Evolutionary conservation across 177 flowering plant species (phyloP).

Genomic region (Vitis hybrid): DNA sequence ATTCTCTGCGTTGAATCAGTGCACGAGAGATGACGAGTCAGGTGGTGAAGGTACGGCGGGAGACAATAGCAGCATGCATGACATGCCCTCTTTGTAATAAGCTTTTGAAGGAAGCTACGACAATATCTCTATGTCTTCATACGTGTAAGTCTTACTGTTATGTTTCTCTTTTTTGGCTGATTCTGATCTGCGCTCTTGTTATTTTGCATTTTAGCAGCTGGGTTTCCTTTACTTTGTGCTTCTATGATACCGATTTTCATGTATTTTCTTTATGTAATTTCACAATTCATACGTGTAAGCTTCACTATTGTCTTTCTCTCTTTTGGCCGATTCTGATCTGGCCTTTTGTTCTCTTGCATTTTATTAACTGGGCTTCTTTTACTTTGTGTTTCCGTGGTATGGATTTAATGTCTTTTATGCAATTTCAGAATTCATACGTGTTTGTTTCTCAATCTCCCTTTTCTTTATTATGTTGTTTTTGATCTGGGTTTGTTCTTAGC

Average conservation of each 20-base stretch:
- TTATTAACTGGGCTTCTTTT: neutral
- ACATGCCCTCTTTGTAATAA: slow-evolving; percentile 86
- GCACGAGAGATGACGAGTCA: slow-evolving; percentile 16
- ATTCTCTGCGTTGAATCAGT: neutral
- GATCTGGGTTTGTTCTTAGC: slow-evolving; percentile 17
- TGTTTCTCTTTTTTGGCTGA: neutral
- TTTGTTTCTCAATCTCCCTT: neutral
- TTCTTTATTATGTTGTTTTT: slow-evolving; percentile 3
- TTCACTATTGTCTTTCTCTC: neutral
- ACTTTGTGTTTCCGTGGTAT: neutral
- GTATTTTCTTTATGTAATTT: no score
- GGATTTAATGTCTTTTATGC: no score
- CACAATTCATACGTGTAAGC: neutral
- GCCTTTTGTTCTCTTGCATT: neutral
- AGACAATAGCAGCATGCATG: slow-evolving; percentile 75
- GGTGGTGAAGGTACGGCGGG: slow-evolving; percentile 62
- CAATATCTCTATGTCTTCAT: slow-evolving; percentile 88
- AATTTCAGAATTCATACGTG: no score
- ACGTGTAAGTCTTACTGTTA: slow-evolving; percentile 58
- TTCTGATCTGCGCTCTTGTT: neutral
- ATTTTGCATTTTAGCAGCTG: no score
- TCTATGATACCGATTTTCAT: neutral
- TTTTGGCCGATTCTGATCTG: neutral
- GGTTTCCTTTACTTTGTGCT: neutral
- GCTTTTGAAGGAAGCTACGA: slow-evolving; percentile 82